Base-by-base conservation (phyloP, 805 yeast genomes). In the Debaryomyces prosopidis region DNA sequence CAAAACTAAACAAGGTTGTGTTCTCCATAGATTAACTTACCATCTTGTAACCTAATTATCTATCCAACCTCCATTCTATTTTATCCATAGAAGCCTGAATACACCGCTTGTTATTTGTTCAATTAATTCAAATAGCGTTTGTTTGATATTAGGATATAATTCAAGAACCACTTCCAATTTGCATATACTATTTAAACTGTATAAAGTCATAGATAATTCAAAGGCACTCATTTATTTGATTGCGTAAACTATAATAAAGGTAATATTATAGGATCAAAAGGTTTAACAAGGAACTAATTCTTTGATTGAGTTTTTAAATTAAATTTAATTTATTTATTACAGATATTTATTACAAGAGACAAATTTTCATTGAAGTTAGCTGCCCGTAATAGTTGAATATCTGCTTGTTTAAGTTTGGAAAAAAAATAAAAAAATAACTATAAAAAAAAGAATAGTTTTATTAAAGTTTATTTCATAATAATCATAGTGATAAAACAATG, bases 161-260 rank as follows among this genome's bases (percentile, higher is more conserved):
- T 35, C 35, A 19, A 31, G 23, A 20, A 45, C 34, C 42, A 40
- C 15, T 35, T 39, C 42, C 45, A 41, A 41, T 33, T 37, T 37
- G 39, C 45, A 43, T 35, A 36, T 39, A 35, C 39, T 40, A 39
- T 39, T 46, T 36, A 39, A 43, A 40, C 42, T 20, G 32, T 28
- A 34, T 18, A 34, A 30, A 40, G 37, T 40, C 28, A 31, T 42
- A 33, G 44, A 42, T 31, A 42, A 37, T 23, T 15, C 14, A 20
- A 30, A 28, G 49, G 66, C 65, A 63, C 65, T 63, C 68, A 62
- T 63, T 63, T 47, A 55, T 46, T 63, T 63, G 68, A 61, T 63
- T 62, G 66, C 62, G 42, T 32, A 41, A 42, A 23, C 31, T 47
- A 16, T 18, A 17, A 17, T 17, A 34, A 34, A 18, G 23, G 19